phyloP scores from a whole-genome alignment of 306 rosid species.

The Inga laurina region DNA sequence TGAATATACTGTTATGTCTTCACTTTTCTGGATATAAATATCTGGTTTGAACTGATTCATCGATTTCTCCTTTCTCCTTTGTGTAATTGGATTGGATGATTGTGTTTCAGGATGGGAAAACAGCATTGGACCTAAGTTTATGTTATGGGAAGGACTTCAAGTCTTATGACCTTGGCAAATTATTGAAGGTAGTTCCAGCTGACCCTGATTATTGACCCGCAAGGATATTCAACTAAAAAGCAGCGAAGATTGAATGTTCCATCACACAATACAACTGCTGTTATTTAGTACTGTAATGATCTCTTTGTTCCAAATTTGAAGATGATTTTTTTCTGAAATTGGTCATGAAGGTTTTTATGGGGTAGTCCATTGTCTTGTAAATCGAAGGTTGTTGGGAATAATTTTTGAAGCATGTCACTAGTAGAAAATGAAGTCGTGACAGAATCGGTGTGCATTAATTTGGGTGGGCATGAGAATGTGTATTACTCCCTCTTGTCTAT shows the following conservation, averaged over 20 bases:
- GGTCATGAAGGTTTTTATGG: constrained; percentile 25
- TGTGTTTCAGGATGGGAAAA: constrained; percentile 80
- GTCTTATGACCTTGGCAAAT: constrained; percentile 79
- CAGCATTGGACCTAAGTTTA: constrained; percentile 72
- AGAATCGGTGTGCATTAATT: not conserved
- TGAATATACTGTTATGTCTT: not conserved
- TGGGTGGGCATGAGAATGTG: not conserved
- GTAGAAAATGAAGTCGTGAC: not conserved
- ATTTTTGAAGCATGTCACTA: constrained; percentile 17
- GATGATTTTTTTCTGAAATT: constrained; percentile 12
- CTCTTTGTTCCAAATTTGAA: constrained; percentile 22
- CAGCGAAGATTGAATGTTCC: constrained; percentile 19
- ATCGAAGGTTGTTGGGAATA: constrained; percentile 16
- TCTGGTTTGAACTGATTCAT: not conserved
- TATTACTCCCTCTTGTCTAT: too few species aligned
- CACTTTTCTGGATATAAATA: not conserved
- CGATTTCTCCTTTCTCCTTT: constrained; percentile 4
- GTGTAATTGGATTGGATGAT: constrained; percentile 8
- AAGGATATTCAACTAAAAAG: not conserved
- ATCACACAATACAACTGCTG: not conserved
- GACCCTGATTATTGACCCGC: constrained; percentile 44
- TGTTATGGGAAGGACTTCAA: constrained; percentile 91
- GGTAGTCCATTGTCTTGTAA: not conserved
- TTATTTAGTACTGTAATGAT: constrained; percentile 17
- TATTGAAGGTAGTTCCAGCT: constrained; percentile 60